Base-by-base conservation (phyloP, 495 filamentous ascomycete species). In the Pyrenula massariospora region DNA sequence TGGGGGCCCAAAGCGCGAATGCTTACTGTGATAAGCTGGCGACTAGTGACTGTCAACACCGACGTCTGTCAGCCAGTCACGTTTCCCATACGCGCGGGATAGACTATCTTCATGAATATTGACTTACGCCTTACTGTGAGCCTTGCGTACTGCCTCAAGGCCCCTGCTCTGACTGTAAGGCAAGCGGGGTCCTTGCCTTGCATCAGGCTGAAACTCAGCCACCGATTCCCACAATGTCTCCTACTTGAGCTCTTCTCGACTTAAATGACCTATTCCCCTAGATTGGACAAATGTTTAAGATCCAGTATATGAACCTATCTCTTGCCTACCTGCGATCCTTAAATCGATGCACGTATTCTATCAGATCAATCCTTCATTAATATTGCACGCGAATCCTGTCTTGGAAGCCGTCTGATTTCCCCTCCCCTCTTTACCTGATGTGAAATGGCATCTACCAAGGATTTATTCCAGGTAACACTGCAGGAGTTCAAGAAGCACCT, bases 401-500 rank as follows among this genome's bases (percentile, higher is more conserved):
- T 8, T 5, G 5, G 31, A 42, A 42, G 31, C 15, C 31, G 31
- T 42, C 31, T 5, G 5, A 15, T 15, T 15, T 42, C 31, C 31
- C 15, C 31, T 42, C 8, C 31, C 15, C 5, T 15, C 8, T 15
- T 15, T 15, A 15, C 31, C 8, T 8, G 31, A 8, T 42, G 15
- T 42, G 31, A 42, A 42, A 42, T 42, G 31, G 12, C 11, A 57
- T 59, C 22, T 12, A 3, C 5, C 54, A 24, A 52, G 31, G 25
- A n/a, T 12, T 49, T 57, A 21, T 66, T 68, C 53, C 53, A 57
- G 22, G 19, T 11, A 8, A 61, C 62, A 8, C 53, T 71, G 36
- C 48, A 59, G 3, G 53, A 52, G 23, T 73, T 73, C 63, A 68
- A 65, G 50, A 50, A 54, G 0, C 53, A 22, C 1, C 62, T 72